A percentile compares a stretch with the other conserved stretches of the same genome.
These are phyloP conservation scores for Corchorus olitorius DNA, from an alignment of 345 rosid species.

Conservation along the genomic window DNA sequence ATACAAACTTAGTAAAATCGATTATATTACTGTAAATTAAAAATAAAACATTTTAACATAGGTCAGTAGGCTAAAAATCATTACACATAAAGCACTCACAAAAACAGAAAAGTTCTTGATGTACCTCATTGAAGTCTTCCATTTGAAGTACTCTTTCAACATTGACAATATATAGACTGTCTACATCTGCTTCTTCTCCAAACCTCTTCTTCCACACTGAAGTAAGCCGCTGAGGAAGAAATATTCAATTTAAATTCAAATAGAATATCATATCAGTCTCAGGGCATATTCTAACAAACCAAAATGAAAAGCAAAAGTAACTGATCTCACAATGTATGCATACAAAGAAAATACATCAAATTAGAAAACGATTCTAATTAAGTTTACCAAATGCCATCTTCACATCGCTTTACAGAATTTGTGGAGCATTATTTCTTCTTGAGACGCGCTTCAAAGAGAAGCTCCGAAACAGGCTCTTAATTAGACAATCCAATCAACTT, in stretches of 20 bases:
- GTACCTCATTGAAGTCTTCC: constrained; percentile 90
- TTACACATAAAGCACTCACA: background rate
- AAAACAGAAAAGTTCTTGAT: background rate
- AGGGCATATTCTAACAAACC: background rate
- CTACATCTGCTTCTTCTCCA: constrained; percentile 64
- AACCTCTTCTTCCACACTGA: constrained; percentile 79
- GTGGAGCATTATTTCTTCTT: background rate
- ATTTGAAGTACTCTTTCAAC: constrained; percentile 84
- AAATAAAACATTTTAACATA: constrained; percentile 9
- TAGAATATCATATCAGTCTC: background rate
- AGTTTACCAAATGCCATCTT: background rate
- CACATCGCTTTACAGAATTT: background rate
- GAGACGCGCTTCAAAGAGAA: background rate
- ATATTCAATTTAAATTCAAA: constrained; percentile 11
- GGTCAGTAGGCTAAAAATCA: background rate
- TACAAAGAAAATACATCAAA: background rate
- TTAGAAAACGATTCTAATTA: background rate
- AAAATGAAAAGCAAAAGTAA: background rate
- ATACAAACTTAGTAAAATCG: constrained; percentile 1
- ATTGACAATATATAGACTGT: constrained; percentile 52
- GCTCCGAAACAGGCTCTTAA: background rate
- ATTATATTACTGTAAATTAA: background rate
- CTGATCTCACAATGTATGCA: background rate
- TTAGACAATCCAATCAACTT: background rate
- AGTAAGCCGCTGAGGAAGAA: constrained; percentile 51